Evolutionary conservation across 305 asterid species (phyloP).

Genomic region (Fraxinus platypoda): DNA sequence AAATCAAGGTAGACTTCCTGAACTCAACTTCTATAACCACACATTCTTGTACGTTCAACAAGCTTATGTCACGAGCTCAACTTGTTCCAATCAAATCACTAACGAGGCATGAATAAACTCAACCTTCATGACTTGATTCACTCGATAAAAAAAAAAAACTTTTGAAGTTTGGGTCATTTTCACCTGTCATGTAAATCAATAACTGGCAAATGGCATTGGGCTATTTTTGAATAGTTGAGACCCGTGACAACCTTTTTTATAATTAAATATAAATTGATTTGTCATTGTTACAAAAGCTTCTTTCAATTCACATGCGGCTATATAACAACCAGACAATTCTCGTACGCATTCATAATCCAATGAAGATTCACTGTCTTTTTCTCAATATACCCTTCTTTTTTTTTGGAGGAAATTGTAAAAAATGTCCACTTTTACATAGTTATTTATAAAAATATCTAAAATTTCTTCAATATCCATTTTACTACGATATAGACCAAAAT

Average conservation of each 20-base stretch:
- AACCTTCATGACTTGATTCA: neutral
- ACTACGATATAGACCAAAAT: too few species aligned
- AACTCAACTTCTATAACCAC: neutral
- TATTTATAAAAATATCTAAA: too few species aligned
- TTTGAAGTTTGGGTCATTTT: neutral
- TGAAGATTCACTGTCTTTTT: neutral
- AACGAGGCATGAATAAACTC: neutral
- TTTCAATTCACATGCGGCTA: neutral
- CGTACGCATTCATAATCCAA: neutral
- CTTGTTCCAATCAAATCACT: neutral
- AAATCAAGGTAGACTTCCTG: neutral
- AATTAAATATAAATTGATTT: neutral
- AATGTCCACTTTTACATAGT: too few species aligned
- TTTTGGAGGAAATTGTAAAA: too few species aligned
- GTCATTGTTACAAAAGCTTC: neutral
- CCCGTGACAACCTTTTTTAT: neutral
- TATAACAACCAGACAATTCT: neutral
- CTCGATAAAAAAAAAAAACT: neutral
- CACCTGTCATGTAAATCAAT: neutral
- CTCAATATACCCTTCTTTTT: neutral
- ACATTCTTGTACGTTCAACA: too few species aligned
- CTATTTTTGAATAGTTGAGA: neutral
- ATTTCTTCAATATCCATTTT: too few species aligned
- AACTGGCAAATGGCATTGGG: neutral
- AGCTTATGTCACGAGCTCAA: neutral